A percentile compares a stretch with the other conserved stretches of the same genome.
These are phyloP conservation scores for Pisolithus tinctorius DNA, from an alignment of 768 basidiomycete species.

Conservation along the genomic window DNA sequence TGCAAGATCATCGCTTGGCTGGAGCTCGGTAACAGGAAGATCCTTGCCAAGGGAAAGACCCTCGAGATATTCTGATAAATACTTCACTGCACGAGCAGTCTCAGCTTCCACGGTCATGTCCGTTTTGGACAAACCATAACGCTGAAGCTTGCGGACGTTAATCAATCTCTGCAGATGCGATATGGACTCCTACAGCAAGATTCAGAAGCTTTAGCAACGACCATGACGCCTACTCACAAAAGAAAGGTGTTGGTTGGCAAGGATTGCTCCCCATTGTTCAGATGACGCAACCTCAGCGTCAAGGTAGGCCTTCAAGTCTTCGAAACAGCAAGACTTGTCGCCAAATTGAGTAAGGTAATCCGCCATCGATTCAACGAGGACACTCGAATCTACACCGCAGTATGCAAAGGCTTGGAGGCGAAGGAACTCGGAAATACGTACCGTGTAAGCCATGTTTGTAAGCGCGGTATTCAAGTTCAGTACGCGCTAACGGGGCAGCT, in stretches of 20 bases:
- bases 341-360: constrained; percentile 68
- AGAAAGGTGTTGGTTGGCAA: constrained; percentile 39
- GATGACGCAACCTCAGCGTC: constrained; percentile 41
- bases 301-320: constrained; percentile 73
- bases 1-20: constrained; percentile 81
- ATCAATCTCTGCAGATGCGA: constrained; percentile 60
- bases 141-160: constrained; percentile 70
- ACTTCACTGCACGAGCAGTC: constrained; percentile 41
- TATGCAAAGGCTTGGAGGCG: neutral
- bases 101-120: constrained; percentile 57
- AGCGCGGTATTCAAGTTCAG: constrained; percentile 69
- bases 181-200: constrained; percentile 35
- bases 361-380: constrained; percentile 45
- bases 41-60: constrained; percentile 60
- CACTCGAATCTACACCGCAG: constrained; percentile 33
- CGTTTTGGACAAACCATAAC: constrained; percentile 45
- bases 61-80: constrained; percentile 56
- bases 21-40: constrained; percentile 71
- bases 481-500: constrained; percentile 61
- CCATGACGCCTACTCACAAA: constrained; percentile 36
- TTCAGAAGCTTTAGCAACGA: constrained; percentile 6
- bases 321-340: constrained; percentile 80
- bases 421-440: constrained; percentile 15
- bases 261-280: constrained; percentile 46
- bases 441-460: constrained; percentile 39